Evolutionary conservation across 2,329 filamentous ascomycete species (phyloP).

Genomic region (Dactylella cylindrospora): DNA sequence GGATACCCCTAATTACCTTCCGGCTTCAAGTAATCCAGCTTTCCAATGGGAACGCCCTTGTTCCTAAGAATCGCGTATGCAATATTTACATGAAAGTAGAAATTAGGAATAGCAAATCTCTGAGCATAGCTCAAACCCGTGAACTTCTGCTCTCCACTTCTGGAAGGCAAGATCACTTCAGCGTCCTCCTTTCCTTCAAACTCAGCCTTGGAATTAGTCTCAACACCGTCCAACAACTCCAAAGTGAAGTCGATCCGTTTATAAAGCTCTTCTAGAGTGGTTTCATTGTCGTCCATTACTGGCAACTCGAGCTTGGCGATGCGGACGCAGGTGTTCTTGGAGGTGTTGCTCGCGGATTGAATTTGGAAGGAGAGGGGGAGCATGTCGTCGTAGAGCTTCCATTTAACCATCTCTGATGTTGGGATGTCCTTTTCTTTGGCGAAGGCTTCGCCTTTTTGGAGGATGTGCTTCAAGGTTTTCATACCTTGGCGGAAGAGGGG

Average conservation of each 20-base stretch:
- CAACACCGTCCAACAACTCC: constrained; percentile 55
- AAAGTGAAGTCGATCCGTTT: constrained; percentile 57
- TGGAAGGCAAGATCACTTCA: constrained; percentile 52
- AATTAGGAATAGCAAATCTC: constrained; percentile 60
- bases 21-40: constrained; percentile 58
- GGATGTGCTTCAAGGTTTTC: constrained; percentile 53
- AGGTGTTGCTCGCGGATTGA: constrained; percentile 54
- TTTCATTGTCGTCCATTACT: constrained; percentile 54
- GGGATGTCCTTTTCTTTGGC: constrained; percentile 52
- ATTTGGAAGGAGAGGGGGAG: constrained; percentile 57
- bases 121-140: constrained; percentile 56
- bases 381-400: constrained; percentile 58
- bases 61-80: constrained; percentile 64
- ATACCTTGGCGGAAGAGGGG: constrained; percentile 55
- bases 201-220: constrained; percentile 49
- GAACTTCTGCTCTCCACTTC: constrained; percentile 52
- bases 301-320: constrained; percentile 51
- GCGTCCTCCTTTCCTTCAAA: constrained; percentile 55
- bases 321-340: constrained; percentile 53
- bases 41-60: constrained; percentile 65
- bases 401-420: constrained; percentile 52
- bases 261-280: constrained; percentile 57
- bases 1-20: background rate
- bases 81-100: constrained; percentile 65
- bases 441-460: constrained; percentile 55